These are phyloP conservation scores for Exophiala oligosperma DNA, from an alignment of 2,329 filamentous ascomycete species.

Conservation along the genomic window DNA sequence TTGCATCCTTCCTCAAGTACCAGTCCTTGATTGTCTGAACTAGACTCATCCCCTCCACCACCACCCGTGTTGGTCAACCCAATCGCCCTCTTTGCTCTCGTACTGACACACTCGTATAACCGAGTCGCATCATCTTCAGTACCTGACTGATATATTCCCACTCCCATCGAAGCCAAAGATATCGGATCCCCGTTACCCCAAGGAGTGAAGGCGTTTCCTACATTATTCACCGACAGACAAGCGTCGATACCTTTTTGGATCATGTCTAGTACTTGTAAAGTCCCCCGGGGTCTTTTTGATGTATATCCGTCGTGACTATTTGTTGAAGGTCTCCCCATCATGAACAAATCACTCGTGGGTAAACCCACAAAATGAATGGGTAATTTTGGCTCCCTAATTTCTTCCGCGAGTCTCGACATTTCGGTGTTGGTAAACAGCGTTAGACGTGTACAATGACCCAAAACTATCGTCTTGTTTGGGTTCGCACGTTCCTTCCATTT, in stretches of 20 bases:
- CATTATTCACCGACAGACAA: constrained; percentile 68
- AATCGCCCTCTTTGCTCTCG: constrained; percentile 41
- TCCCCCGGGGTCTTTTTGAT: constrained; percentile 53
- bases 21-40: constrained; percentile 28
- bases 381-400: constrained; percentile 50
- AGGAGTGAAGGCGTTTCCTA: constrained; percentile 74
- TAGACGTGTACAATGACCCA: constrained; percentile 70
- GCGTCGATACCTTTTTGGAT: constrained; percentile 60
- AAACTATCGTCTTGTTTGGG: constrained; percentile 53
- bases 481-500: constrained; percentile 47
- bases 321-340: constrained; percentile 56
- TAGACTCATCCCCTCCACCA: constrained; percentile 22
- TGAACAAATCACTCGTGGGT: constrained; percentile 70
- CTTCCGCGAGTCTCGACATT: constrained; percentile 50
- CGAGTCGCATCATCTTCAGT: constrained; percentile 59
- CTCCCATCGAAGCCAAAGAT: constrained; percentile 60
- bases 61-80: constrained; percentile 28
- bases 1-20: constrained; percentile 14
- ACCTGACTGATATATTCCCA: constrained; percentile 68
- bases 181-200: constrained; percentile 68
- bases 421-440: constrained; percentile 55
- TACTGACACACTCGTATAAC: constrained; percentile 57
- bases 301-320: constrained; percentile 23
- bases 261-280: constrained; percentile 61
- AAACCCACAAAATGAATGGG: constrained; percentile 68